phyloP scores from a whole-genome alignment of 441 rosid species.

The Daphne laureola region DNA sequence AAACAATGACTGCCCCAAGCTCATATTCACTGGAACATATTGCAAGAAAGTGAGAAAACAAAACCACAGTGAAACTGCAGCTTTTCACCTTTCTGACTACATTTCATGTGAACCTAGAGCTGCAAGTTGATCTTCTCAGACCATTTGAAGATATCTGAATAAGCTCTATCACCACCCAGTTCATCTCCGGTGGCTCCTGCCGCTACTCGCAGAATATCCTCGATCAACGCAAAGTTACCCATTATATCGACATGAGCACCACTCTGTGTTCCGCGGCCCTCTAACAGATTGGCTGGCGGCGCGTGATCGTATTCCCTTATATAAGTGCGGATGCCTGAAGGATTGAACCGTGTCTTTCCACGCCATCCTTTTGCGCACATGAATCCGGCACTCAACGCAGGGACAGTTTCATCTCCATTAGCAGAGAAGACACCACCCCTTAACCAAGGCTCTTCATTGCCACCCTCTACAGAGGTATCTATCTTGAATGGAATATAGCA shows the following conservation, averaged over 20 bases:
- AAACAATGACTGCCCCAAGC: too few relatives aligned
- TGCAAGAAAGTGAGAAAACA: too few relatives aligned
- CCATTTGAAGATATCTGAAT: slow-evolving; percentile 35
- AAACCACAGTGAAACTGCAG: background rate
- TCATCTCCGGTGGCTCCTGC: slow-evolving; percentile 41
- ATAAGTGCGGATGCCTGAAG: slow-evolving; percentile 33
- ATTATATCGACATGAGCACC: slow-evolving; percentile 46
- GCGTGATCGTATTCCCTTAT: slow-evolving; percentile 37
- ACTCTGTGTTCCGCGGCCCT: slow-evolving; percentile 48
- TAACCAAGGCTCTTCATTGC: slow-evolving; percentile 24
- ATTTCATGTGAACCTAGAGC: slow-evolving; percentile 19
- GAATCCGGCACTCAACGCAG: slow-evolving; percentile 39
- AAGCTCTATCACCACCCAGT: slow-evolving; percentile 34
- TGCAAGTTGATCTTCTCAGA: slow-evolving; percentile 32
- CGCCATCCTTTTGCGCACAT: slow-evolving; percentile 51
- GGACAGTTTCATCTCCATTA: slow-evolving; percentile 41
- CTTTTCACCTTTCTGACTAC: background rate
- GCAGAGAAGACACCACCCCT: slow-evolving; percentile 34
- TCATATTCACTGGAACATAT: too few relatives aligned
- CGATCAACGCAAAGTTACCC: slow-evolving; percentile 48
- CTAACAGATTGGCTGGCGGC: slow-evolving; percentile 39
- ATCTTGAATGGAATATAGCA: slow-evolving; percentile 44
- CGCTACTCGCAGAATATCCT: slow-evolving; percentile 36
- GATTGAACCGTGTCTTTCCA: slow-evolving; percentile 42
- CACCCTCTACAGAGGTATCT: slow-evolving; percentile 29